These are phyloP conservation scores for Populus davidiana DNA, from an alignment of 345 rosid species.

Conservation along the genomic window DNA sequence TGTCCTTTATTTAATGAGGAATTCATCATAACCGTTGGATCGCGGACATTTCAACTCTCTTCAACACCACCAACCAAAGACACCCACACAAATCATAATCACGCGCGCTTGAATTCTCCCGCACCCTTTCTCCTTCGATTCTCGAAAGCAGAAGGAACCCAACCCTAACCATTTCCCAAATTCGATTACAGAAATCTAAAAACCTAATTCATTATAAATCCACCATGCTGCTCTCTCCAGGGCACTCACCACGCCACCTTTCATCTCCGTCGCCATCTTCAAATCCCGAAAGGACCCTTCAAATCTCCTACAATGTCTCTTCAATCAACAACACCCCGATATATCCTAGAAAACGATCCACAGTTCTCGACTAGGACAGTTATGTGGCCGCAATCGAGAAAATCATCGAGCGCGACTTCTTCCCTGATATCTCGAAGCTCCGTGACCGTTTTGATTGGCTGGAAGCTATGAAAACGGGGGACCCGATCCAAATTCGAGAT, in stretches of 20 bases:
- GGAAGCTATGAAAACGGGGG: slow-evolving; percentile 77
- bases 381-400: slow-evolving; percentile 85
- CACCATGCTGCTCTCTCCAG: slow-evolving; percentile 70
- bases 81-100: not conserved
- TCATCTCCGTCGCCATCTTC: slow-evolving; percentile 61
- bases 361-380: slow-evolving; percentile 80
- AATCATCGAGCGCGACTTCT: slow-evolving; percentile 94
- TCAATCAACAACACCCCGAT: slow-evolving; percentile 15
- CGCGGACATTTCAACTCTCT: not conserved
- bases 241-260: slow-evolving; percentile 76
- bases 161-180: not conserved
- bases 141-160: not conserved
- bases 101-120: not conserved
- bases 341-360: slow-evolving; percentile 48
- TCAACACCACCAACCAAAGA: not conserved
- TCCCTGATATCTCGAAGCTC: slow-evolving; percentile 92
- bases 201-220: slow-evolving; percentile 1
- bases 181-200: not conserved
- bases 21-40: not conserved
- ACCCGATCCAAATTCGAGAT: slow-evolving; percentile 82
- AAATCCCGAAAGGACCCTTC: slow-evolving; percentile 25
- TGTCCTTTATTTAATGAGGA: not conserved
- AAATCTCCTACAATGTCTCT: slow-evolving; percentile 28
- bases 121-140: not conserved
- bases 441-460: slow-evolving; percentile 94